Percentiles rank a stretch among this genome's conserved stretches.
Evolutionary conservation across 352 stramenopile species (phyloP).

Genomic region (Pelagophyceae sp.): DNA sequence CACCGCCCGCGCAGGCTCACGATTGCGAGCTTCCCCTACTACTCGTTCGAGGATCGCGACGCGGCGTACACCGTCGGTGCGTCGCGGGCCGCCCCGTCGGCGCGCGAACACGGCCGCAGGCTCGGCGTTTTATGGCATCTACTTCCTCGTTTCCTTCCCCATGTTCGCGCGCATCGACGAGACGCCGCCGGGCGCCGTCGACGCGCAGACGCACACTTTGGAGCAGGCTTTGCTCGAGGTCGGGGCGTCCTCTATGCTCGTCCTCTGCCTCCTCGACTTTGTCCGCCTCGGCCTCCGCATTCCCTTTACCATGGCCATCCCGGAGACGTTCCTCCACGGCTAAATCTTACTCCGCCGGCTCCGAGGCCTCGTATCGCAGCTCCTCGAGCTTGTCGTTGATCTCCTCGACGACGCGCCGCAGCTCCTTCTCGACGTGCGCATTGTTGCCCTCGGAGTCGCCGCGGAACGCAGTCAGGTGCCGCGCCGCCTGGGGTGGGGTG

Average conservation of each 20-base stretch:
- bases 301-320: neutral
- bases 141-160: slow-evolving; percentile 74
- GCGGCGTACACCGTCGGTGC: slow-evolving; percentile 57
- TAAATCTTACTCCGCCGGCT: too few relatives aligned
- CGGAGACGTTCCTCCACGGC: too few relatives aligned
- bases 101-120: too few relatives aligned
- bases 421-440: too few relatives aligned
- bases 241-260: slow-evolving; percentile 60
- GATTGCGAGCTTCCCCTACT: slow-evolving; percentile 64
- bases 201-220: slow-evolving; percentile 37
- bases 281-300: slow-evolving; percentile 43
- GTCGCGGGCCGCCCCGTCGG: too few relatives aligned
- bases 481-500: too few relatives aligned
- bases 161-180: slow-evolving; percentile 62
- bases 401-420: too few relatives aligned
- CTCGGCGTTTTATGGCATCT: slow-evolving; percentile 73
- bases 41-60: slow-evolving; percentile 62
- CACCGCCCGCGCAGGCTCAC: too few relatives aligned
- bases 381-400: too few relatives aligned
- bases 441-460: too few relatives aligned
- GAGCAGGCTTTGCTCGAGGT: slow-evolving; percentile 53
- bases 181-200: slow-evolving; percentile 29
- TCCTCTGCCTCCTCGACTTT: slow-evolving; percentile 65
- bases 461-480: too few relatives aligned
- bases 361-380: too few relatives aligned